A percentile compares a stretch with the other conserved stretches of the same genome.
Conservation (phyloP, 1,139 yeast genomes). For the Nakaseomyces delphensis region DNA sequence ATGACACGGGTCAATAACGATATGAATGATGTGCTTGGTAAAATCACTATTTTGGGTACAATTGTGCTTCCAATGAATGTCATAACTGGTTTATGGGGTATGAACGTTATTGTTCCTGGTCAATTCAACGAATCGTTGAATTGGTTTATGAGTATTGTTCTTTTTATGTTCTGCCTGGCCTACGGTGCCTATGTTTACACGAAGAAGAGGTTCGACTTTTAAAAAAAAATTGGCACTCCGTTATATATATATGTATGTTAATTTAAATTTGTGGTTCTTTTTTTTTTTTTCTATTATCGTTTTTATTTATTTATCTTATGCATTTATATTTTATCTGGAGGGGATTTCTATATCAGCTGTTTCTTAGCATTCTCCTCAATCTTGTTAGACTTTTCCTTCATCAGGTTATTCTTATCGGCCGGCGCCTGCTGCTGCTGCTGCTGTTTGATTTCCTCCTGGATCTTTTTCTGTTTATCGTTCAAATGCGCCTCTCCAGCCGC, state of each 20-base stretch:
- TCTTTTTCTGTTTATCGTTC: slow-evolving; percentile 7
- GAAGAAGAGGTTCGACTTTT: slow-evolving; percentile 34
- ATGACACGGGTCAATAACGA: slow-evolving; percentile 97
- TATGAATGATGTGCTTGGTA: slow-evolving; percentile 91
- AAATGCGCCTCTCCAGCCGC: slow-evolving; percentile 1
- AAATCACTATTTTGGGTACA: slow-evolving; percentile 88
- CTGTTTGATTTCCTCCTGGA: slow-evolving; percentile 7
- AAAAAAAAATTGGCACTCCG: neutral
- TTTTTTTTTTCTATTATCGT: neutral
- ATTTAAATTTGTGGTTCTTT: neutral
- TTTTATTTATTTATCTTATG: neutral
- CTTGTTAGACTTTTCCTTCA: slow-evolving; percentile 19
- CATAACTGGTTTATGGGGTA: slow-evolving; percentile 96
- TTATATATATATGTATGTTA: too few relatives aligned
- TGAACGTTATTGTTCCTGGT: slow-evolving; percentile 96
- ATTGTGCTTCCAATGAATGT: slow-evolving; percentile 90
- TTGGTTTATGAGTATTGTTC: slow-evolving; percentile 64
- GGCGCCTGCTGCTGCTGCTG: slow-evolving; percentile 10
- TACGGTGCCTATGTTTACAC: slow-evolving; percentile 39
- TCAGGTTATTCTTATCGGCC: slow-evolving; percentile 21
- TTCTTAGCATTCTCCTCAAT: slow-evolving; percentile 15
- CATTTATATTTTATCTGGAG: too few relatives aligned
- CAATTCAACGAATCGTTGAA: slow-evolving; percentile 60
- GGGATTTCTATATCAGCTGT: neutral
- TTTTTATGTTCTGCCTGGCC: slow-evolving; percentile 39